Base-by-base conservation (phyloP, 2,329 filamentous ascomycete species). In the Fusarium nodosum region DNA sequence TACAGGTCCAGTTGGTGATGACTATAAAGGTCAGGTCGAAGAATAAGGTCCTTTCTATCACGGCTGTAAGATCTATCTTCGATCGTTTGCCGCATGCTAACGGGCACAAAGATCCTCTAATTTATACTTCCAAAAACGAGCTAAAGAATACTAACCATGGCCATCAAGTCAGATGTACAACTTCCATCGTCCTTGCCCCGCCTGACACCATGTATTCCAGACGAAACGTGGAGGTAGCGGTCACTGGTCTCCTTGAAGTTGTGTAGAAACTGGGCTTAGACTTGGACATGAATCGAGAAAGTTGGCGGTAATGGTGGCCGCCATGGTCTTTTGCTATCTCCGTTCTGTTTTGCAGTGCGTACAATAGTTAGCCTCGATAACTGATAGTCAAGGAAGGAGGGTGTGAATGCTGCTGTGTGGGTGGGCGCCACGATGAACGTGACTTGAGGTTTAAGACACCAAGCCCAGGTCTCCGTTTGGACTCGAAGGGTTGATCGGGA, bases 381-480 rank as follows among this genome's bases (percentile, higher is more conserved):
- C 53, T 68, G 41, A 60, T 62, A 69, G 70, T 33, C 33, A 46
- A 65, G 50, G 51, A 45, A 70, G 67, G 57, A 34, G 52, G 42
- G 68, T 69, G 71, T 69, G 71, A 39, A 56, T 60, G 57, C 34
- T 66, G 48, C 31, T 60, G 45, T 67, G 66, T 71, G 69, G 72
- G 74, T 70, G 75, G 66, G 66, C 60, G 60, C 67, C 68, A 69
- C 64, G 66, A 69, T 74, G 70, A 79, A 74, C 79, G 79, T 80
- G 79, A 80, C 79, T 79, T 60, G 67, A 65, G 58, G 73, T 72
- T 69, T 74, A 74, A 80, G 78, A 80, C 79, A 80, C 75, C 74
- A 75, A 75, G 75, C 63, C 73, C 68, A 72, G 71, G 65, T 64
- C 75, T 63, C 69, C 68, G 59, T 65, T 74, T 55, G 59, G 65